Evolutionary conservation across 2,329 filamentous ascomycete genomes (phyloP), one percentile per base, ranked within the genome.

Genomic region (Alternaria triticina): DNA sequence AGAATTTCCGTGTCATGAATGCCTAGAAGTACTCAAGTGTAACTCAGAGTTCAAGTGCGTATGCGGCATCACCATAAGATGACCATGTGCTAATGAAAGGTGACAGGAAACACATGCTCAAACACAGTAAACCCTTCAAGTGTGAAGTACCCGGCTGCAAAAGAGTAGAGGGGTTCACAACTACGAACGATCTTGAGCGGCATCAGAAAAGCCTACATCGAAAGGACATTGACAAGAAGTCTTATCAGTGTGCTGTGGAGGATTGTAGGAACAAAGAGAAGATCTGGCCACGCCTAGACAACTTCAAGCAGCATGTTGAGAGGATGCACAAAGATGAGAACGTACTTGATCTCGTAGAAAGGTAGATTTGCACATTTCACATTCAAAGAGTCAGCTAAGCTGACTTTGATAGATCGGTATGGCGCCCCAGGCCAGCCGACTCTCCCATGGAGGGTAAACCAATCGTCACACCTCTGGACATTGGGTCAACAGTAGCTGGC

Each of bases 281-380:
- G 76, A 81, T 85, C 36, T 97, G 92, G 92, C 90, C 91, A 1
- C 87, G 94, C 22, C 83, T 90, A 54, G 94, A 97, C 78, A 97
- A 97, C 74, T 97, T 97, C 77, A 90, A 90, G 64, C 88, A 90
- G 36, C 94, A 97, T 75, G 84, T 97, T 49, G 83, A 82, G 54
- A 87, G 90, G 11, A 88, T 92, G 71, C 94, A 97, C 76, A 65
- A 74, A 1, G 75, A 84, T 5, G 79, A 84, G 44, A 76, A 85
- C 60, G 68, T 79, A 0, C 74, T 82, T 0, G 74, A 80, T 2
- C 74, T 88, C 7, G 80, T 88, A 54, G 78, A 77, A 68, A 79
- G 72, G 87, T 88, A 80, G 27, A 64, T 30, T 23, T 13, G 2
- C 8, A 6, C 23, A 13, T 22, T 43, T 2, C 10, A 8, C 2